Evolutionary conservation across 31 red algal genomes (phyloP), one percentile per base, ranked within the genome.

Genomic region (Porphyra umbilicalis): DNA sequence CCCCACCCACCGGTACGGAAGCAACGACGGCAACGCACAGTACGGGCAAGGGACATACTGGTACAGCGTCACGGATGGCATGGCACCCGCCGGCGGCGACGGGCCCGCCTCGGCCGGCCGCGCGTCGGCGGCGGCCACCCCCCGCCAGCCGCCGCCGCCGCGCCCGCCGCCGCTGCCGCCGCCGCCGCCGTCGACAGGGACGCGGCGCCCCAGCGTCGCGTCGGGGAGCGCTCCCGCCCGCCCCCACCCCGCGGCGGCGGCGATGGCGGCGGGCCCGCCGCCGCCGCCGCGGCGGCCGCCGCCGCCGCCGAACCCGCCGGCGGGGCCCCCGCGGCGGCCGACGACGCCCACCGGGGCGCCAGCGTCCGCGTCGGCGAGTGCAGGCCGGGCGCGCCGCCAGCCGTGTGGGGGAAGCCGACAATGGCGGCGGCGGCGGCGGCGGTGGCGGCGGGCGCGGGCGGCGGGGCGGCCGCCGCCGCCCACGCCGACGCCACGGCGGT

Each of bases 41-140:
- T 91, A 95, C 33, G 95, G 92, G 67, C 95, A 97, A 11, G 91
- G 86, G 39, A 94, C 88, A 76, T 90, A 98, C 76, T 98, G 95
- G 87, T 94, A 98, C 34, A 98, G 82, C 36, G 32, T 78, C 79
- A 79, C n/a, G 33, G 78, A 57, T 13, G 33, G 80, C 77, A 79
- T 37, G 0, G 75, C 75, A 20, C 20, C 68, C 20, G 68, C 68
- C n/a, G 68, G 68, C n/a, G 57, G 9, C 33, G 33, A 34, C 8
- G 34, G 30, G 15, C 57, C 13, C 57, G 57, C 57, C 25, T 13
- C 57, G 57, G 15, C 57, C 25, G 57, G 15, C 13, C 57, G 15
- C 57, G 15, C 57, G 57, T 25, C 75, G 33, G 33, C 77, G 77
- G 34, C 33, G 34, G 30, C 34, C 3, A 0, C 34, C 76, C 31